These are phyloP conservation scores for Viridothelium virens DNA, from an alignment of 495 filamentous ascomycete species.

Conservation along the genomic window DNA sequence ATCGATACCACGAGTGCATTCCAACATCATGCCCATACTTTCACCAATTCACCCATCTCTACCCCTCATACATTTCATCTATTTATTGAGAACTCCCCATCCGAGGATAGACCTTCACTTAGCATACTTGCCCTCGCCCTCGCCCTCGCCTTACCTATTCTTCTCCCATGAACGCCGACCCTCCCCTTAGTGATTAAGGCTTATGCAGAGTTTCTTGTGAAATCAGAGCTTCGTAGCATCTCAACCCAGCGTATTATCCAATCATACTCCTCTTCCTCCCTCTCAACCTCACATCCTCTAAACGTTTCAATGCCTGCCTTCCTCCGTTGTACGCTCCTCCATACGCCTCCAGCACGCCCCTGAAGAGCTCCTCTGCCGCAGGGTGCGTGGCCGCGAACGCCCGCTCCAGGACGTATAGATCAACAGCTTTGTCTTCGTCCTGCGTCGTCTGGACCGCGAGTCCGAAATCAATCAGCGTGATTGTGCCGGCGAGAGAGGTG, in stretches of 20 bases:
- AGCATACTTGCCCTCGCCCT: too few species aligned
- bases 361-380: constrained; percentile 68
- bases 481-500: constrained; percentile 51
- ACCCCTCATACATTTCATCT: too few species aligned
- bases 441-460: constrained; percentile 72
- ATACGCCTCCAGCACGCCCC: constrained; percentile 55
- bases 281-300: constrained; percentile 91
- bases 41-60: too few species aligned
- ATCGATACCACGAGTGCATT: too few species aligned
- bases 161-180: too few species aligned
- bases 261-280: constrained; percentile 98
- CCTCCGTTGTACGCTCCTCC: constrained; percentile 51
- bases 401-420: constrained; percentile 92
- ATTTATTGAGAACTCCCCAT: too few species aligned
- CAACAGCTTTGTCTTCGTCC: constrained; percentile 91
- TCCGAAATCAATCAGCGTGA: constrained; percentile 93
- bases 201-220: too few species aligned
- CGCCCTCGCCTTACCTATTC: too few species aligned
- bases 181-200: too few species aligned
- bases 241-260: constrained; percentile 39
- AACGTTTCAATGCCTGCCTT: constrained; percentile 56
- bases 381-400: constrained; percentile 97
- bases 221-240: not conserved
- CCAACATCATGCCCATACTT: too few species aligned
- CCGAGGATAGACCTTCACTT: too few species aligned